Conservation (phyloP, 164 flowering plant species). For the Berberis vulgaris region DNA sequence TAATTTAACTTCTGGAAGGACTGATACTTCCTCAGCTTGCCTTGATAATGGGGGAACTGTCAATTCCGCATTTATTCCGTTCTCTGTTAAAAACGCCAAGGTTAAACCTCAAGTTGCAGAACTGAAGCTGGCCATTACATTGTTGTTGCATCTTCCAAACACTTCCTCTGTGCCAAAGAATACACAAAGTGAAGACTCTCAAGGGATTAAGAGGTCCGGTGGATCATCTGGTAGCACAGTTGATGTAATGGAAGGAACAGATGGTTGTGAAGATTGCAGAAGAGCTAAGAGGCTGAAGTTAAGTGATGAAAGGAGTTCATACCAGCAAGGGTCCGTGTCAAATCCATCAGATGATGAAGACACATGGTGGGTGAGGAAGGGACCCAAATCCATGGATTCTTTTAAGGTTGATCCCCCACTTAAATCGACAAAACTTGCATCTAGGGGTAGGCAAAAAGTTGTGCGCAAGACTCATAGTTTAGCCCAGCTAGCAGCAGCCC, state of each 20-base stretch:
- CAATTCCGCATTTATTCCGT: conserved; percentile 19
- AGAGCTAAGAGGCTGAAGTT: conserved; percentile 63
- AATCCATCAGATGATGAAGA: conserved; percentile 72
- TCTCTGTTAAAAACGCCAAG: conserved; percentile 21
- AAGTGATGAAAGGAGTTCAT: conserved; percentile 51
- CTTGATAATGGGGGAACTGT: conserved; percentile 30
- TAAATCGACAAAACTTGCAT: conserved; percentile 52
- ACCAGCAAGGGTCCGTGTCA: conserved; percentile 32
- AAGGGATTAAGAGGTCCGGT: conserved; percentile 42
- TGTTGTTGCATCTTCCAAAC: conserved; percentile 51
- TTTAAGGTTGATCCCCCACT: conserved; percentile 63
- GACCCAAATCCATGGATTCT: conserved; percentile 46
- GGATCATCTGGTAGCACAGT: conserved; percentile 27
- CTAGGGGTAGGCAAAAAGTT: conserved; percentile 41
- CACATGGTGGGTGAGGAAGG: conserved; percentile 85
- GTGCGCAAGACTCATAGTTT: conserved; percentile 80
- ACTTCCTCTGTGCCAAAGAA: conserved; percentile 20
- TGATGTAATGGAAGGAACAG: conserved; percentile 52
- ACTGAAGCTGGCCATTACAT: conserved; percentile 60
- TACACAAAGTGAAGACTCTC: conserved; percentile 43
- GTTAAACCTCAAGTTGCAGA: conserved; percentile 38
- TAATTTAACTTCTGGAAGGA: conserved; percentile 20
- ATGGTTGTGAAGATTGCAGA: conserved; percentile 91
- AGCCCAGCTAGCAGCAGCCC: conserved; percentile 76
- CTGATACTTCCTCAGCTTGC: conserved; percentile 21